Base-by-base conservation (phyloP, 2,329 filamentous ascomycete genomes). In the Tolypocladium amazonense region DNA sequence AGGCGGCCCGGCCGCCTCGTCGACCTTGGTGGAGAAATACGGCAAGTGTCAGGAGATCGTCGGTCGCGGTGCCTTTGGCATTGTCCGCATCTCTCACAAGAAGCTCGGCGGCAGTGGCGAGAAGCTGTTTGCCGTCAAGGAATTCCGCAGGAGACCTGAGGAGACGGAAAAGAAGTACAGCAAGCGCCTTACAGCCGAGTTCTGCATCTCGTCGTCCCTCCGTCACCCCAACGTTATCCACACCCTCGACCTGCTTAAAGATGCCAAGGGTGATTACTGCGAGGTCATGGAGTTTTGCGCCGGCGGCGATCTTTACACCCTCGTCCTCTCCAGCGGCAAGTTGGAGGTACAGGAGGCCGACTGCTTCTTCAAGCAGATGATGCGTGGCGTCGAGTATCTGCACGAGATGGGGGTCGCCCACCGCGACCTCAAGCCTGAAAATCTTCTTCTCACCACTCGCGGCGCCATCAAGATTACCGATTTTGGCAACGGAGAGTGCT, bases 211-310 rank as follows among this genome's bases (percentile, higher is more conserved):
- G 1, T 97, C 93, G 0, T 96, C 92, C 12, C 84, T 99, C 62
- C 90, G 92, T 64, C 94, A 99, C 71, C 93, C 94, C 18, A 99
- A 99, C 71, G 91, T 99, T 68, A 99, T 99, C 67, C 94, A 97
- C 74, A 99, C 94, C 0, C 84, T 99, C 58, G 94, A 99, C 71
- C 82, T 99, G 14, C 83, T 99, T 47, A 90, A 97, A 75, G 94
- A 99, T 70, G 86, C 93, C 67, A 97, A 97, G 76, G 94, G 94
- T 62, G 92, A 96, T 71, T 97, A 94, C 74, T 99, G 94, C 75
- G 94, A 99, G 73, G 94, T 99, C 58, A 99, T 99, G 94, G 94
- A 99, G 75, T 99, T 94, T 71, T 99, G 94, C 72, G 92, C 93
- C 43, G 94, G 94, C 62, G 94, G 94, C 61, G 94, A 99, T 72